Evolutionary conservation across 495 filamentous ascomycete species (phyloP), one percentile per base, ranked within the genome.

Genomic region (Usnea hakonensis): DNA sequence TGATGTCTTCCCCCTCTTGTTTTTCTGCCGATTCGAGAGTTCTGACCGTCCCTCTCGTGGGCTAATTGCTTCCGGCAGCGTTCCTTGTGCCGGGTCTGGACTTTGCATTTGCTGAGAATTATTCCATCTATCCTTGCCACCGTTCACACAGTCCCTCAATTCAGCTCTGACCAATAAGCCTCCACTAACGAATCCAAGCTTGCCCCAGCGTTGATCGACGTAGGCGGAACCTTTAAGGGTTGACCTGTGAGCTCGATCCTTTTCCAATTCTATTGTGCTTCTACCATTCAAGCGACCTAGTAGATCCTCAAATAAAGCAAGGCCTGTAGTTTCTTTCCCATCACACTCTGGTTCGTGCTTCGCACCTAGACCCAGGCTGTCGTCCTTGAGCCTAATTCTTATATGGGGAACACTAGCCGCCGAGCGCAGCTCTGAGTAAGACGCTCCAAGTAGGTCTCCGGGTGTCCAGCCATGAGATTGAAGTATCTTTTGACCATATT

Each of bases 281-380:
- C 90, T 95, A 28, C 93, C 93, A 73, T 97, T 98, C 52, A 98
- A 75, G 54, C 93, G 79, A 53, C 94, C 92, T 23, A 98, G 78
- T 2, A 98, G 72, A 61, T 85, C 85, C 69, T 92, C 89, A 65
- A 97, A 90, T 5, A 82, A 87, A 67, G 91, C 87, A 16, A 96
- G 79, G 0, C 92, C 94, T 23, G 87, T 86, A 60, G 88, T 90
- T 63, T 91, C 87, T 57, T 87, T 83, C 54, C 79, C 76, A n/a
- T 75, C 70, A 32, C 72, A 67, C 56, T 84, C 83, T 52, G 77
- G 79, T 56, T 83, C 85, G 17, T 77, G 72, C 67, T 88, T 88
- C 38, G 91, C 92, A 37, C 93, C 93, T 23, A 98, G 79, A 5
- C 93, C 93, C 17, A 94, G 81, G 56, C 85, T 96, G 68, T 96